phyloP scores from a whole-genome alignment of 306 rosid genomes.

The Fagus crenata region DNA sequence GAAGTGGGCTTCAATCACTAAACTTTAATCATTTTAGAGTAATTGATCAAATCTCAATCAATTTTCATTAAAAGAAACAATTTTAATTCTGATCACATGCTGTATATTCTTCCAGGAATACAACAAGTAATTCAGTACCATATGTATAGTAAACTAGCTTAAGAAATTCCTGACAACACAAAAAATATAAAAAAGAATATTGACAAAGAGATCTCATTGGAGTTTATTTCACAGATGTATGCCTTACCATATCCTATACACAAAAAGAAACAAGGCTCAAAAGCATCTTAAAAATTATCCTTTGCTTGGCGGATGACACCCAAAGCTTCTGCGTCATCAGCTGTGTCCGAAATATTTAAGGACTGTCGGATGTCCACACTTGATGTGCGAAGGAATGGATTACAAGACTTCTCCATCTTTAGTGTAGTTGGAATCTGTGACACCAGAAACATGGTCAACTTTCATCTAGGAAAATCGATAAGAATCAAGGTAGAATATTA shows the following conservation, averaged over 20 bases:
- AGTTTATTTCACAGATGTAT: slow-evolving; percentile 17
- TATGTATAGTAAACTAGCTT: neutral
- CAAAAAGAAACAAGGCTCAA: neutral
- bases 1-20: too few species aligned
- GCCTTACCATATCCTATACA: slow-evolving; percentile 40
- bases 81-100: neutral
- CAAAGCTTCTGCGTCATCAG: slow-evolving; percentile 69
- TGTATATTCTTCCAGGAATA: neutral
- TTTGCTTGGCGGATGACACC: slow-evolving; percentile 72
- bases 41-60: neutral
- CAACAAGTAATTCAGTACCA: neutral
- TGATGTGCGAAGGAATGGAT: slow-evolving; percentile 84
- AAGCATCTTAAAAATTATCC: slow-evolving; percentile 56
- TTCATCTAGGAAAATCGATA: neutral
- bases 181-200: slow-evolving; percentile 17
- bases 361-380: slow-evolving; percentile 67
- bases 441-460: neutral
- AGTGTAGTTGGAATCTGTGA: slow-evolving; percentile 78
- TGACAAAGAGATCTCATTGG: slow-evolving; percentile 20
- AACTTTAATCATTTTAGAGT: too few species aligned
- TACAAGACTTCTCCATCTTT: slow-evolving; percentile 83
- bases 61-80: neutral
- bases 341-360: slow-evolving; percentile 55
- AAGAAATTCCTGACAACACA: slow-evolving; percentile 20
- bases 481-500: neutral